Conservation (phyloP, 371 early-diverging fungal genomes). For the Apophysomyces variabilis region DNA sequence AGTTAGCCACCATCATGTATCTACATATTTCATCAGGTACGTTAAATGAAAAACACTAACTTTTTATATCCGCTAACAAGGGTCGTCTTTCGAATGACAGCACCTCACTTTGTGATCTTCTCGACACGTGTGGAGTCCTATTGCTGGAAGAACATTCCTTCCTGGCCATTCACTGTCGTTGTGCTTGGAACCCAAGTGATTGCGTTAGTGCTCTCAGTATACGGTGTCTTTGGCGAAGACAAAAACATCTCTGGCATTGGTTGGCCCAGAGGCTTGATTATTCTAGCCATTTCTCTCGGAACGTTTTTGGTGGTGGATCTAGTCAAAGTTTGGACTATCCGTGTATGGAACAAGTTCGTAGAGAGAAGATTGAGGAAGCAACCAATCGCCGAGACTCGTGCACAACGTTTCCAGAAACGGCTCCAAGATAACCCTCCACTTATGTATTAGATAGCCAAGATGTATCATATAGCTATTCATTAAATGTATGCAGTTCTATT, state of each 20-base stretch:
- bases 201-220: conserved; percentile 87
- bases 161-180: conserved; percentile 76
- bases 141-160: conserved; percentile 88
- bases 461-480: no score
- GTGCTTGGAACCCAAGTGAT: conserved; percentile 91
- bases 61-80: not conserved
- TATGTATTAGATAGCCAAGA: conserved; percentile 15
- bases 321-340: conserved; percentile 81
- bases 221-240: conserved; percentile 62
- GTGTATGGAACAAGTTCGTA: conserved; percentile 58
- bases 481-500: no score
- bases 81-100: conserved; percentile 24
- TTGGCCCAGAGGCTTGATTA: conserved; percentile 58
- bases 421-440: conserved; percentile 19
- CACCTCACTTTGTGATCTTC: conserved; percentile 96
- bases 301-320: conserved; percentile 82
- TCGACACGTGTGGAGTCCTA: conserved; percentile 92
- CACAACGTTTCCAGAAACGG: conserved; percentile 19
- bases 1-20: conserved; percentile 85
- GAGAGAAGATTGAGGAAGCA: conserved; percentile 5
- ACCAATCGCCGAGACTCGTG: conserved; percentile 12
- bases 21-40: conserved; percentile 86
- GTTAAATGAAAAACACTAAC: not conserved
- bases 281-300: conserved; percentile 69
- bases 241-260: conserved; percentile 53